Base-by-base conservation (phyloP, 2,329 filamentous ascomycete genomes). In the Fusarium buharicum region DNA sequence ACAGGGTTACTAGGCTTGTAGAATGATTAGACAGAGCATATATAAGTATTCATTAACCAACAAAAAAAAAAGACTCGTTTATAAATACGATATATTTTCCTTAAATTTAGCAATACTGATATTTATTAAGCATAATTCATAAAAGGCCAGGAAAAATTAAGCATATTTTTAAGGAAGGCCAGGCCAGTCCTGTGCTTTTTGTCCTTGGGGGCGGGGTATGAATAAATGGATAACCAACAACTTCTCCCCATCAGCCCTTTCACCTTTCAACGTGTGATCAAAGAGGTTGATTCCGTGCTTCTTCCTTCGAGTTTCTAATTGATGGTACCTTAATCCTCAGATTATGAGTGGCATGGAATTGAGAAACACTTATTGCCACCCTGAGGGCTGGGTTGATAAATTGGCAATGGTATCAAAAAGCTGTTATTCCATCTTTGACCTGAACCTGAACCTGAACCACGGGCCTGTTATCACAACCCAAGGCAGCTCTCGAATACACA, bases 381-480 rank as follows among this genome's bases (percentile, higher is more conserved):
- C 9, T 11, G 13, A 30, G 9, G n/a, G 17, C 31, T 18, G 27
- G 13, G 11, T 4, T 36, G 27, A 31, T 33, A 16, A 20, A 18
- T 12, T 59, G 31, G 14, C 17, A 27, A 20, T n/a, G n/a, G n/a
- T 52, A 27, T 33, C 18, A 24, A 18, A 7, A 22, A 18, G 37
- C 14, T 24, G 3, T 27, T 31, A 33, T 47, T 50, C n/a, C 22
- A 34, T 27, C 20, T 38, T 18, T 57, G 27, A 38, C 34, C 24
- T 33, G 20, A 12, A 33, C 24, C 44, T 44, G n/a, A n/a, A n/a
- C 22, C 22, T 18, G 5, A 41, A 30, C 33, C 22, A 31, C 24
- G 38, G 64, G 33, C 46, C 60, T 47, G 24, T 53, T 44, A 39
- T 52, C 55, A 18, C 36, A 36, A 17, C 47, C 50, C 28, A 51